Evolutionary conservation across 345 rosid species (phyloP).

Genomic region (Geranium brycei): DNA sequence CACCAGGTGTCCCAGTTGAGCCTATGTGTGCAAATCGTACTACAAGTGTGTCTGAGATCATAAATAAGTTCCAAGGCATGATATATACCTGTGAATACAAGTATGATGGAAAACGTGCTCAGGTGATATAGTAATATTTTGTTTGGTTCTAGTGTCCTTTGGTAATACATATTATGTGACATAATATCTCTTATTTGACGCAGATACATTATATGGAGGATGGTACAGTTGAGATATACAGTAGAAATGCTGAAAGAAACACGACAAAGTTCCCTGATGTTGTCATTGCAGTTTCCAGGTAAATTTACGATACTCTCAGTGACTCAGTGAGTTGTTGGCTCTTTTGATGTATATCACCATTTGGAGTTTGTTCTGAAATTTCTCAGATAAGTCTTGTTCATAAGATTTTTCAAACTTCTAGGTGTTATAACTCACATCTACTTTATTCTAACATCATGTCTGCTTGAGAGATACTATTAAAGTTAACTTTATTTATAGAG

Average conservation of each 20-base stretch:
- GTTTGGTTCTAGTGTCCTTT: neutral
- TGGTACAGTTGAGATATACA: slow-evolving; percentile 84
- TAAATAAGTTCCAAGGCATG: slow-evolving; percentile 67
- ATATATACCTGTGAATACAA: slow-evolving; percentile 83
- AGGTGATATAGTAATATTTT: slow-evolving; percentile 31
- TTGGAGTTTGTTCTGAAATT: neutral
- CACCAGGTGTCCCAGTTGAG: slow-evolving; percentile 76
- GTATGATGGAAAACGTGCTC: slow-evolving; percentile 97
- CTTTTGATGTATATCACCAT: neutral
- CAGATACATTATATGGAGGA: slow-evolving; percentile 84
- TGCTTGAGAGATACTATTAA: neutral
- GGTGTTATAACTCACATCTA: neutral
- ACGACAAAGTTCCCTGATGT: slow-evolving; percentile 89
- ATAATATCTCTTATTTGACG: slow-evolving; percentile 6
- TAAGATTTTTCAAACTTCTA: neutral
- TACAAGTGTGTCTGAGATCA: slow-evolving; percentile 68
- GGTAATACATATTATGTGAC: slow-evolving; percentile 2
- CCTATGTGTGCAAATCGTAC: slow-evolving; percentile 96
- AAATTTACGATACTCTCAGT: neutral
- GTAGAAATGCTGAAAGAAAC: slow-evolving; percentile 85
- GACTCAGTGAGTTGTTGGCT: neutral
- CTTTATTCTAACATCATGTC: too few relatives aligned
- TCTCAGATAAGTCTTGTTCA: neutral
- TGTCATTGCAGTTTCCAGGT: slow-evolving; percentile 65
- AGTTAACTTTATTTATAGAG: neutral